Base-by-base conservation (phyloP, 805 yeast genomes). In the Teunomyces panamensis region DNA sequence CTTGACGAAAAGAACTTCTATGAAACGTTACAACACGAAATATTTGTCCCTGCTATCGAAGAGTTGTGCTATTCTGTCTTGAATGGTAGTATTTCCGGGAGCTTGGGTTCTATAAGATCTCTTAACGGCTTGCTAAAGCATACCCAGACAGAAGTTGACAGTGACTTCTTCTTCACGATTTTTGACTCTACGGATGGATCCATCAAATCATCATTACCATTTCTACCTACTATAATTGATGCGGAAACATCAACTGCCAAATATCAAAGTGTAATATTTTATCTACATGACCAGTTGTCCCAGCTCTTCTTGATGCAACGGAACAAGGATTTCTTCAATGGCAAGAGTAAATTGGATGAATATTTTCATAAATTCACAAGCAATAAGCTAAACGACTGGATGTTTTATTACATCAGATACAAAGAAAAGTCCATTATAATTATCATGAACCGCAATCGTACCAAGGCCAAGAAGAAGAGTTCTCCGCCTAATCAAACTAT, bases 331-430 rank as follows among this genome's bases (percentile, higher is more conserved):
- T 55, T 64, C 14, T 70, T 70, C 48, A 47, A 49, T 14, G 48
- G 48, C 0, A 46, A 50, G 3, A 52, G 55, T 34, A 42, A 52
- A 5, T 52, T 63, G 39, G 52, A 58, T 17, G 77, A 73, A 52
- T 69, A 62, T 52, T 65, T 72, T 42, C 75, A 73, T 54, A 73
- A 73, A 48, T 72, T 71, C 52, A 67, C 67, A 35, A 63, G 65
- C 49, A 67, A 65, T 47, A 67, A 62, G 45, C 50, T 49, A 28
- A 71, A 63, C 47, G 74, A 70, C 56, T 72, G 77, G 77, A 65
- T 72, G 66, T 65, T 73, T 49, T 73, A 73, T 54, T 67, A 64
- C 48, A 55, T 71, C 39, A 60, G 60, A 35, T 56, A 63, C 46
- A 57, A 61, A 26, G 55, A 55, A 3, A 66, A 64, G 46, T 60